phyloP scores from a whole-genome alignment of 768 basidiomycete genomes.

The Mycena olivaceomarginata region DNA sequence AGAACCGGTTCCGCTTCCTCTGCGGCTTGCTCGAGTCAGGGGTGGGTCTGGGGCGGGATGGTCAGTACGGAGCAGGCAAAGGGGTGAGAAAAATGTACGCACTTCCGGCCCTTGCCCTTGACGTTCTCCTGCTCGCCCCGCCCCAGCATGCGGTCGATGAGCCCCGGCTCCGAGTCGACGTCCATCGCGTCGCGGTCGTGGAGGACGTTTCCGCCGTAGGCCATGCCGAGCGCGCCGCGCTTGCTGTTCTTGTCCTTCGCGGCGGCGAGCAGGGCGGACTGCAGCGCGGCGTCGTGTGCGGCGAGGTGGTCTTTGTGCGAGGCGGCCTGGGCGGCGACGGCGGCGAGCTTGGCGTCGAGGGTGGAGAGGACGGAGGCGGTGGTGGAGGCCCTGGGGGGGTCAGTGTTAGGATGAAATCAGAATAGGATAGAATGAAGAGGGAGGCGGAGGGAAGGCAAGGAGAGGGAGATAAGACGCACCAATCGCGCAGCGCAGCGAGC shows the following conservation, averaged over 20 bases:
- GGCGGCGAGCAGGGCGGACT: constrained; percentile 76
- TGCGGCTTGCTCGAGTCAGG: constrained; percentile 68
- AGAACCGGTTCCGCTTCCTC: constrained; percentile 78
- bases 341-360: constrained; percentile 81
- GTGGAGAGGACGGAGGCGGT: constrained; percentile 82
- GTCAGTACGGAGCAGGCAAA: constrained; percentile 1
- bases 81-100: constrained; percentile 48
- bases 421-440: neutral
- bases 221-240: constrained; percentile 43
- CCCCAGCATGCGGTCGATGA: constrained; percentile 27
- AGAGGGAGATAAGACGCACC: constrained; percentile 63
- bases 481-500: constrained; percentile 77
- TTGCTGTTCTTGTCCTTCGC: constrained; percentile 71
- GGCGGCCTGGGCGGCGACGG: constrained; percentile 68
- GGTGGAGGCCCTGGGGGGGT: constrained; percentile 75
- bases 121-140: constrained; percentile 52
- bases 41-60: constrained; percentile 54
- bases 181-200: constrained; percentile 71
- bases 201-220: constrained; percentile 43
- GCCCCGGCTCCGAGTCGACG: constrained; percentile 70
- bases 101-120: constrained; percentile 80
- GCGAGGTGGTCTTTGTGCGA: constrained; percentile 63
- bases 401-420: constrained; percentile 29
- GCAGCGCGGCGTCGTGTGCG: constrained; percentile 74
- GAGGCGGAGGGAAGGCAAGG: no score